Evolutionary conservation across 805 yeast species (phyloP).

Genomic region (Starmerella bombi): DNA sequence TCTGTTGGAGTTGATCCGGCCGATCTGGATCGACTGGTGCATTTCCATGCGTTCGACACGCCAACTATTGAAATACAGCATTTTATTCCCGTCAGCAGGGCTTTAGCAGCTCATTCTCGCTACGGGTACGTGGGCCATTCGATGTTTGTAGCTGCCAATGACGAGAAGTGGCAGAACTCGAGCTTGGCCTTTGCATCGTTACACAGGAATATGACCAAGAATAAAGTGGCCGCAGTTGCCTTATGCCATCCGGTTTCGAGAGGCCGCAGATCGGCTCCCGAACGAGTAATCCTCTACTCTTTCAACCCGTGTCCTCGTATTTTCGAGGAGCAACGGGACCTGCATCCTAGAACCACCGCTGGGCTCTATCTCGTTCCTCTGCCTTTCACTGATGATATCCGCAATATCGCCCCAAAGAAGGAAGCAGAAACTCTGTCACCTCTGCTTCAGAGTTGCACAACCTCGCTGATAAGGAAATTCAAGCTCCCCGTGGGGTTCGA

Average conservation of each 20-base stretch:
- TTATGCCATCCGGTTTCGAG: neutral
- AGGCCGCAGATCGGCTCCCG: neutral
- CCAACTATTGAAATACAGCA: constrained; percentile 28
- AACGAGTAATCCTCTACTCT: constrained; percentile 27
- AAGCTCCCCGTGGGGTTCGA: constrained; percentile 37
- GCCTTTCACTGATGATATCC: constrained; percentile 65
- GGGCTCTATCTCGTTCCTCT: constrained; percentile 58
- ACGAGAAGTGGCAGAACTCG: constrained; percentile 47
- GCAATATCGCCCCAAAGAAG: constrained; percentile 29
- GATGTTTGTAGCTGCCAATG: constrained; percentile 55
- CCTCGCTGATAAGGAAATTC: constrained; percentile 30
- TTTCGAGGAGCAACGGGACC: neutral
- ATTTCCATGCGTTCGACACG: constrained; percentile 27
- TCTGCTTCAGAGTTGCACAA: neutral
- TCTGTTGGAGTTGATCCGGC: constrained; percentile 1
- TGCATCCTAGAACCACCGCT: constrained; percentile 25
- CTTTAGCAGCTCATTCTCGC: constrained; percentile 17
- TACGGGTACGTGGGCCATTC: constrained; percentile 42
- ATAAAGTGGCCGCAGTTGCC: constrained; percentile 47
- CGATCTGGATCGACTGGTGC: constrained; percentile 1
- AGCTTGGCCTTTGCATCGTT: constrained; percentile 52
- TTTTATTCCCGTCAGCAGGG: constrained; percentile 34
- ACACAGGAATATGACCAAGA: constrained; percentile 43
- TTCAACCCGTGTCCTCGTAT: neutral
- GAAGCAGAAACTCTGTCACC: too few relatives aligned